A percentile compares a stretch with the other conserved stretches of the same genome.
Evolutionary conservation across 2,329 filamentous ascomycete genomes (phyloP).

Genomic region (Cercospora citrullina): DNA sequence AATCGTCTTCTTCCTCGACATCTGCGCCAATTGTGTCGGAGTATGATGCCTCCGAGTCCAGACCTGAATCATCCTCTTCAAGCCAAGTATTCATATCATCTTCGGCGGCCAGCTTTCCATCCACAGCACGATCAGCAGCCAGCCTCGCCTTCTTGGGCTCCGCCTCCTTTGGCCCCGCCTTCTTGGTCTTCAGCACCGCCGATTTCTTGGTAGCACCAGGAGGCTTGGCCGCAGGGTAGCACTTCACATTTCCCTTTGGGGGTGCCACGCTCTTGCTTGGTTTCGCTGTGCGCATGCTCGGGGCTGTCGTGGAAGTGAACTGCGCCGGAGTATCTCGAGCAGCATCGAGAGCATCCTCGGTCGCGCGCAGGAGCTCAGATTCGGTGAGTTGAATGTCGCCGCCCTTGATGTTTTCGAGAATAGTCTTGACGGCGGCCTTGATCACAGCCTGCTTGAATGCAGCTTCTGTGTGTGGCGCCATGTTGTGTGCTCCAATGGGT

Average conservation of each 20-base stretch:
- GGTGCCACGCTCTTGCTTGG: background rate
- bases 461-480: background rate
- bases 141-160: background rate
- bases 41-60: no score
- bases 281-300: background rate
- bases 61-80: no score
- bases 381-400: background rate
- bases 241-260: background rate
- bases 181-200: background rate
- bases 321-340: background rate
- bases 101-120: background rate
- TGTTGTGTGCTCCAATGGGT: background rate
- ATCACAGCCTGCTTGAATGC: background rate
- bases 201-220: background rate
- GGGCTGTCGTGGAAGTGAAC: background rate
- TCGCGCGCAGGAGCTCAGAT: background rate
- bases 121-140: background rate
- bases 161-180: background rate
- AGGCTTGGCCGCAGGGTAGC: background rate
- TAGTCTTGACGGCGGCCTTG: slow-evolving; percentile 1
- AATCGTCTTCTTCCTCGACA: no score
- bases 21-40: no score
- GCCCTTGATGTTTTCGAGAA: background rate
- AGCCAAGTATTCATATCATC: background rate
- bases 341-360: background rate